Conservation (phyloP, 768 basidiomycete genomes). For the Lactarius sp. region DNA sequence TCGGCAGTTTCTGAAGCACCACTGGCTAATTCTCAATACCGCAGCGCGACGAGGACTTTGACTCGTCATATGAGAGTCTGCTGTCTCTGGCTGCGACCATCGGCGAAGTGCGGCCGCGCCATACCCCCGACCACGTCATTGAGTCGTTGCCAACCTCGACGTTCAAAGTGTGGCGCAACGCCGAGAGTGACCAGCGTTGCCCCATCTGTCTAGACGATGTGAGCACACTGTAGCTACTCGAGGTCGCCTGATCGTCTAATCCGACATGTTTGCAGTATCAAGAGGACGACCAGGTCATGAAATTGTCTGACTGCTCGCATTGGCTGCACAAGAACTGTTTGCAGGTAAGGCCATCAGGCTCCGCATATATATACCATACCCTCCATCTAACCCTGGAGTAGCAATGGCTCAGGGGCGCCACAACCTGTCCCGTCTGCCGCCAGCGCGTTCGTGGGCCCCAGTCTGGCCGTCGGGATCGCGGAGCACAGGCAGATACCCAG, state of each 20-base stretch:
- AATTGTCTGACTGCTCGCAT: constrained; percentile 65
- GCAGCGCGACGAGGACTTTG: constrained; percentile 76
- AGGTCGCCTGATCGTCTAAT: constrained; percentile 17
- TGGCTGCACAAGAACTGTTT: constrained; percentile 79
- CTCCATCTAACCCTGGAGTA: constrained; percentile 30
- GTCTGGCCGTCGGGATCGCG: constrained; percentile 13
- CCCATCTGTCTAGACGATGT: constrained; percentile 86
- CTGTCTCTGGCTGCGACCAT: constrained; percentile 52
- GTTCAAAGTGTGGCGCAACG: constrained; percentile 62
- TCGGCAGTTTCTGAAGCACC: background rate
- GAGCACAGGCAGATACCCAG: constrained; percentile 1
- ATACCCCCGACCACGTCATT: constrained; percentile 59
- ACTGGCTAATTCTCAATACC: constrained; percentile 18
- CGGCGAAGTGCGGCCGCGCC: constrained; percentile 64
- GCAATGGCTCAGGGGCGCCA: constrained; percentile 79
- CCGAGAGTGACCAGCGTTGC: constrained; percentile 66
- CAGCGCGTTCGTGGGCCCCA: constrained; percentile 43
- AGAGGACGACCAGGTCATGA: constrained; percentile 56
- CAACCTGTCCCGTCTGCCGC: constrained; percentile 79
- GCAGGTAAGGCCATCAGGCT: constrained; percentile 43
- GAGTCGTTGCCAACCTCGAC: constrained; percentile 51
- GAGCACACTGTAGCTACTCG: constrained; percentile 31
- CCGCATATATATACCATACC: background rate
- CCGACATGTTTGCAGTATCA: constrained; percentile 48
- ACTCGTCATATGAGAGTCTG: constrained; percentile 68